phyloP scores from a whole-genome alignment of 2,329 filamentous ascomycete genomes.

The Verticillium dahliae region DNA sequence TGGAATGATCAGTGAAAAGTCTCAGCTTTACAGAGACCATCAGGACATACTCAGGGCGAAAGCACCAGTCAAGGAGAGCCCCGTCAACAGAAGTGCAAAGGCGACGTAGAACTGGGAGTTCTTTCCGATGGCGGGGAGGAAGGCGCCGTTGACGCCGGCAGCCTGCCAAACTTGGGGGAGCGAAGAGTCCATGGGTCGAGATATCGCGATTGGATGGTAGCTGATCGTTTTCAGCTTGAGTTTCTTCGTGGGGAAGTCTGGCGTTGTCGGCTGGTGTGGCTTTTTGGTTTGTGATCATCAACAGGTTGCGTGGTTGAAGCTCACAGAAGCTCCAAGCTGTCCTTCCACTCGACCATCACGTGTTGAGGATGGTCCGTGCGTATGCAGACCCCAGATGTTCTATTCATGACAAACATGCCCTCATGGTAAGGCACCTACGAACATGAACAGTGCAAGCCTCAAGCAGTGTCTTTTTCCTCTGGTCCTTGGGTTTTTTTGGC shows the following conservation, averaged over 20 bases:
- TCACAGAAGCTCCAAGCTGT: conserved; percentile 8
- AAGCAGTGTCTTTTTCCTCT: no score
- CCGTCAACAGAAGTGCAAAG: conserved; percentile 66
- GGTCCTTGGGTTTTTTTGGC: conserved; percentile 25
- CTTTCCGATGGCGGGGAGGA: conserved; percentile 74
- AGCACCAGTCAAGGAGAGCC: conserved; percentile 65
- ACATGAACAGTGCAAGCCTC: no score
- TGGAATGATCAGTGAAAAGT: conserved; percentile 5
- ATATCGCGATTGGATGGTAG: neutral
- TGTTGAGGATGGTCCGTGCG: conserved; percentile 4
- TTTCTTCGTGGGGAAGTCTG: neutral
- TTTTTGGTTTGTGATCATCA: neutral
- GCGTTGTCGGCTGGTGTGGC: neutral
- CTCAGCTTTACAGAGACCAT: neutral
- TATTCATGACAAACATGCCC: neutral
- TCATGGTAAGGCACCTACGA: no score
- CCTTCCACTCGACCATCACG: conserved; percentile 15
- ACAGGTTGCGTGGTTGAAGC: neutral
- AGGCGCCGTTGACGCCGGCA: conserved; percentile 80
- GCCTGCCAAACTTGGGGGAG: conserved; percentile 83
- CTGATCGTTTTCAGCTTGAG: neutral
- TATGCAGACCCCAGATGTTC: neutral
- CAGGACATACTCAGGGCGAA: conserved; percentile 74
- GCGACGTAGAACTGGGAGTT: conserved; percentile 76
- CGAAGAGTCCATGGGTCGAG: conserved; percentile 65